Evolutionary conservation across 2,329 filamentous ascomycete genomes (phyloP), one percentile per base, ranked within the genome.

Genomic region (Acrodontium crateriforme): DNA sequence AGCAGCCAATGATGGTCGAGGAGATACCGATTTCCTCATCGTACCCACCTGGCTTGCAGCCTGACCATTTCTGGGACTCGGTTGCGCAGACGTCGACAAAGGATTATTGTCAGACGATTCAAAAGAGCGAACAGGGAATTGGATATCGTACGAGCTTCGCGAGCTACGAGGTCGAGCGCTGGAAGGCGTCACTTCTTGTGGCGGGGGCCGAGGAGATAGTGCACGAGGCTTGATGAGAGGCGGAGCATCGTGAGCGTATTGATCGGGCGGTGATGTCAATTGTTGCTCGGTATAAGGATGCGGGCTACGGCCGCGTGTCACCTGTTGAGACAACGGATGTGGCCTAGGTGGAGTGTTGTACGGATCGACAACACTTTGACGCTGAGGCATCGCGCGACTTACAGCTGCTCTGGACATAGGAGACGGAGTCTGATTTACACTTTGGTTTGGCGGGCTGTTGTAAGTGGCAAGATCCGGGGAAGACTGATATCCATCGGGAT

Each of bases 11-110:
- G 55, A 54, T 10, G 78, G 78, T 2, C 69, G 68, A 2, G 79
- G 77, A 42, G 78, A 83, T 17, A 84, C 69, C 1, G 78, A 83
- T 50, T 85, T 85, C 28, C 79, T 71, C 6, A 57, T 57, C 18
- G 66, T 69, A 37, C 40, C 63, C 51, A 39, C 59, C 46, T 39
- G 53, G 24, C 16, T 22, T 10, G 29, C 21, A 3, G 23, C 11
- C 4, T 24, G 28, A 5, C 26, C 6, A 15, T 21, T 12, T 13
- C 19, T 12, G 16, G 19, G 16, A n/a, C 23, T 18, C 18, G 31
- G 29, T 23, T 33, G 37, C 30, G 16, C 48, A 36, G 38, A 50
- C 37, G 21, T 53, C 32, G 26, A 47, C 6, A 47, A 52, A 9
- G 65, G 65, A 24, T 58, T 66, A 3, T 37, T 33, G 30, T 51